Base-by-base conservation (phyloP, 169 alveolate species). In the Condylostoma magnum region DNA sequence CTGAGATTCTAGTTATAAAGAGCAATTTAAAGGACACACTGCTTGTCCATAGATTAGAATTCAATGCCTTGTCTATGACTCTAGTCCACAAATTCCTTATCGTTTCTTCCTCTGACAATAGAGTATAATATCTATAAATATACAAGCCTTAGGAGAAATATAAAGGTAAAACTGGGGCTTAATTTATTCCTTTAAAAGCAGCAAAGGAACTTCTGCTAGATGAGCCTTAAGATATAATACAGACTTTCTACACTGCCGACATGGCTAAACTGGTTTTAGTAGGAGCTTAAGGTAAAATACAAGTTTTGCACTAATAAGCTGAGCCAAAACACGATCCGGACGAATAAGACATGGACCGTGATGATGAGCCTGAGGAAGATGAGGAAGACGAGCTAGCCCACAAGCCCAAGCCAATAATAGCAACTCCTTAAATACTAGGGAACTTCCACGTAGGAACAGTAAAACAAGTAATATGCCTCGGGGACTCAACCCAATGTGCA, bases 401-500 rank as follows among this genome's bases (percentile, higher is more conserved):
- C 10, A 66, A 66, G 27, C 71, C 71, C 8, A 60, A 60, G 43
- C 25, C 43, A 2, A 20, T 66, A 15, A 30, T 8, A 10, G n/a
- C 46, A 2, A 31, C 41, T 20, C 63, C 65, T 6, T 48, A 46
- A 27, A 15, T 66, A 6, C 43, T 66, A 2, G 75, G 75, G 6
- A 28, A 66, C 15, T 66, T 15, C 25, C 75, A 66, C 25, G 33
- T 47, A 0, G 63, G 46, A 12, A 5, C 43, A 1, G 20, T 66
- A 15, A 66, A 41, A 27, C 12, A n/a, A 4, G 63, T 31, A 10
- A n/a, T 27, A 27, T 36, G 51, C 12, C 27, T 66, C 10, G 75
- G 75, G 30, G 75, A 66, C n/a, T 46, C 75, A 2, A 46, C 75
- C 15, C 75, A 66, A 47, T 43, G 34, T 47, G 75, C 75, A 5